Base-by-base conservation (phyloP, 139 green algal genomes). In the Chlamydomonas sp. region DNA sequence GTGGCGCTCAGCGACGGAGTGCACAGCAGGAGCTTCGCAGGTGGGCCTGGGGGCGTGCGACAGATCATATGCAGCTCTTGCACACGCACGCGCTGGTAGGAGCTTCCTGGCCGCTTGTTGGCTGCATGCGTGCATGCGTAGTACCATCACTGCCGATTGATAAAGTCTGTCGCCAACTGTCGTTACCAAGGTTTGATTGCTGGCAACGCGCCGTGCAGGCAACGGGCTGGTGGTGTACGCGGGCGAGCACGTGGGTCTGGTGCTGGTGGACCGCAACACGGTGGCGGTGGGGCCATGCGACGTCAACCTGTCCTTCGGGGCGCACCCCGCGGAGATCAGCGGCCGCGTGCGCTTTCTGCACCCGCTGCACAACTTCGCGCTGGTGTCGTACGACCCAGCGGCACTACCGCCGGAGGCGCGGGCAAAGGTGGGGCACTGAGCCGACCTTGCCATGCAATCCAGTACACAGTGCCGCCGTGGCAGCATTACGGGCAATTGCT, bases 251-350 rank as follows among this genome's bases (percentile, higher is more conserved):
- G 72, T 93, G 67, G 95, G 96, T 0, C 89, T 98, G 79, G 91
- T 98, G 72, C 85, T 98, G 78, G 93, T 97, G 58, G 97, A 99
- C 91, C 92, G 97, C 85, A 99, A 99, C 94, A 99, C 97, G 0
- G 92, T 98, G 4, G 71, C 91, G 8, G 93, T 99, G 3, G 94
- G 92, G 3, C 87, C 93, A 0, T 96, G 93, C 67, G 96, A 99
- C 79, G 89, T 98, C 63, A 95, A 93, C 78, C 88, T 99, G 12
- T 96, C 94, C 17, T 99, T 99, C 90, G 93, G 94, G 1, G 97
- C 96, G 16, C 95, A 97, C 91, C 97, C 97, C 4, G 92, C 92
- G 57, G 97, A 99, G 90, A 86, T 96, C 57, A 82, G 92, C 6
- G 97, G 85, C 16, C 78, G 81, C 31, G 95, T 97, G 61, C 87